Evolutionary conservation across 352 stramenopile species (phyloP).

Genomic region (Peronospora belbahrii): DNA sequence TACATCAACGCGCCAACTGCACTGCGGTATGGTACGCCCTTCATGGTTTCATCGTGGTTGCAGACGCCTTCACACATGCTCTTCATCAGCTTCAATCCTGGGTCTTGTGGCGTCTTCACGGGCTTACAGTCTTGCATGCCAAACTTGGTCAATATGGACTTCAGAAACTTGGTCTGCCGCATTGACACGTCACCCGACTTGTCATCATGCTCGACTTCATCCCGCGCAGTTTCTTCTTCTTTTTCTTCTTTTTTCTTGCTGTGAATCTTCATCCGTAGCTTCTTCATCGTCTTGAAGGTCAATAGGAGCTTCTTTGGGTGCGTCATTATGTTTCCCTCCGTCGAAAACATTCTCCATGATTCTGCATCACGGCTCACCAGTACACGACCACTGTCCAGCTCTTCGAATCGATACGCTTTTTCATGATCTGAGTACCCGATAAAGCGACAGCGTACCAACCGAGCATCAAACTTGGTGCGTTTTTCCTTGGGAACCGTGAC

Average conservation of each 20-base stretch:
- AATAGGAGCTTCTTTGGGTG: not conserved
- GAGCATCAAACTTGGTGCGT: not conserved
- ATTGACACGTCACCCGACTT: too few species aligned
- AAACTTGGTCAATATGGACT: too few species aligned
- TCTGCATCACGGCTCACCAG: not conserved
- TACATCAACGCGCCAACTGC: too few species aligned
- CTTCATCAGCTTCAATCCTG: too few species aligned
- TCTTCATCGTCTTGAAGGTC: not conserved
- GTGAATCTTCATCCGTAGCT: not conserved
- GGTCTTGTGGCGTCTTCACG: too few species aligned
- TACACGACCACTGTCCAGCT: not conserved
- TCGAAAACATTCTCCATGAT: not conserved
- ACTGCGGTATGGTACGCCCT: too few species aligned
- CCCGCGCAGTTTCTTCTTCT: not conserved
- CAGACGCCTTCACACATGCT: too few species aligned
- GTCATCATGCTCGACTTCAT: too few species aligned
- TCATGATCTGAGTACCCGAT: constrained; percentile 4
- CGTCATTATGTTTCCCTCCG: not conserved
- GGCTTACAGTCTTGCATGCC: too few species aligned
- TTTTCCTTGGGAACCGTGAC: not conserved
- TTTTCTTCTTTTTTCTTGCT: not conserved
- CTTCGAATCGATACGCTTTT: not conserved
- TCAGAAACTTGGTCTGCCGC: too few species aligned
- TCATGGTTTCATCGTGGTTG: too few species aligned
- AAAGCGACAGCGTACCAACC: not conserved